Evolutionary conservation across 106 monocot species (phyloP), one percentile per base, ranked within the genome.

Genomic region (Acorus calamus): DNA sequence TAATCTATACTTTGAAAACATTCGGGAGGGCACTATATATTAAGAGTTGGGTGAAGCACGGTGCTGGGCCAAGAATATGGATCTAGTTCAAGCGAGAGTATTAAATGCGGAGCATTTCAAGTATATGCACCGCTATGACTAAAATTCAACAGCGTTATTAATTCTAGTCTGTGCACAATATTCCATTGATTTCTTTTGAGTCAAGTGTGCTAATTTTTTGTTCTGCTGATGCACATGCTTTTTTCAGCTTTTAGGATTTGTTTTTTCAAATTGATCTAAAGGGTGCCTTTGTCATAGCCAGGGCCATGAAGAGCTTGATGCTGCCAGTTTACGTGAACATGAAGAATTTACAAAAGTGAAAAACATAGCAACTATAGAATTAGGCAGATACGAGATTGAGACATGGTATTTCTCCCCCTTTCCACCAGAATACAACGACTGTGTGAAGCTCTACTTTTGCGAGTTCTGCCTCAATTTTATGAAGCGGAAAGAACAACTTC

Each of bases 391-490:
- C 78, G 90, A 96, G 72, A 96, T 96, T 45, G 91, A 91, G 68
- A 91, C 87, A 13, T 88, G 96, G 96, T 91, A 91, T 59, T 96
- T 96, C 80, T 96, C 96, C 50, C 96, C 91, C 50, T 91, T 96
- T 44, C 91, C 87, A 4, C 78, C 96, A 55, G 91, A 96, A 61
- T 96, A 91, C 70, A 96, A 79, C 76, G 96, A 96, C 70, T 80
- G 80, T 63, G 44, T 74, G 49, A 96, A 91, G 78, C 74, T 96
- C 57, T 88, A 57, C 76, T 96, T 91, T 69, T 96, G 96, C 76
- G 96, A 96, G 76, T 91, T 96, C 71, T 96, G 96, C 70, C 87
- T 96, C 71, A 87, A 80, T 77, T 96, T 96, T 74, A 91, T 96
- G 91, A 96, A 96, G 82, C 82, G 85, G 53, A 96, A 96, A 68